phyloP scores from a whole-genome alignment of 768 basidiomycete genomes.

The Inosperma sp. region DNA sequence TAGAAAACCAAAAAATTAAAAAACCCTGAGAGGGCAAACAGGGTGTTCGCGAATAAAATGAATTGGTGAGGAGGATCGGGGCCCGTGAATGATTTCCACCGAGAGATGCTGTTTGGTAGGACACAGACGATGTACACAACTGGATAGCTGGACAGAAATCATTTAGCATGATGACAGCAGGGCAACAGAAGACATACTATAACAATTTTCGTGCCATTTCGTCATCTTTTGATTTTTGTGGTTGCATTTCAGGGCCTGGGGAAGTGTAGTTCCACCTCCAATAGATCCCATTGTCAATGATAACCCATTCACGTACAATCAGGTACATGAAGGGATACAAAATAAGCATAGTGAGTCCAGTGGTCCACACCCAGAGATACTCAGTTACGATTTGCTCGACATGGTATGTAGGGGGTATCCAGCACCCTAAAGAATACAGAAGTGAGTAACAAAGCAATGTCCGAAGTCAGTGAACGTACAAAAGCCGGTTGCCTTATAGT shows the following conservation, averaged over 20 bases:
- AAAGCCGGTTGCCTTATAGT: constrained; percentile 39
- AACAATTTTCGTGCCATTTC: constrained; percentile 40
- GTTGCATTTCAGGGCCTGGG: neutral
- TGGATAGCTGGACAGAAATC: constrained; percentile 35
- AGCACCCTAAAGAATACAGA: constrained; percentile 57
- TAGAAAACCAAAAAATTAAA: constrained; percentile 41
- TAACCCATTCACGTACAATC: constrained; percentile 36
- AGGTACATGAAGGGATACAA: constrained; percentile 45
- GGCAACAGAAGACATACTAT: constrained; percentile 35
- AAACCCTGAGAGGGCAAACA: constrained; percentile 43
- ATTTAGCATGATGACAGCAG: neutral
- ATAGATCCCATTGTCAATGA: constrained; percentile 25
- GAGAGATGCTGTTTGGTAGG: constrained; percentile 39
- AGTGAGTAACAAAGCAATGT: neutral
- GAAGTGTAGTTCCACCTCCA: neutral
- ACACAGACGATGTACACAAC: constrained; percentile 38
- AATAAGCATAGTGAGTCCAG: constrained; percentile 38
- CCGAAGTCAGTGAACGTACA: constrained; percentile 2
- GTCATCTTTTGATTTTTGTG: constrained; percentile 22
- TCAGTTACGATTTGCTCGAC: constrained; percentile 43
- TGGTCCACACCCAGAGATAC: constrained; percentile 51
- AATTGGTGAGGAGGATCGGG: constrained; percentile 30
- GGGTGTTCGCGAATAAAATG: constrained; percentile 34
- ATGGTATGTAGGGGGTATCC: constrained; percentile 36
- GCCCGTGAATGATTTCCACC: constrained; percentile 35